Percentiles rank a stretch among this genome's conserved stretches.
These are phyloP conservation scores for Camelina laxa DNA, from an alignment of 345 rosid species.

Conservation along the genomic window DNA sequence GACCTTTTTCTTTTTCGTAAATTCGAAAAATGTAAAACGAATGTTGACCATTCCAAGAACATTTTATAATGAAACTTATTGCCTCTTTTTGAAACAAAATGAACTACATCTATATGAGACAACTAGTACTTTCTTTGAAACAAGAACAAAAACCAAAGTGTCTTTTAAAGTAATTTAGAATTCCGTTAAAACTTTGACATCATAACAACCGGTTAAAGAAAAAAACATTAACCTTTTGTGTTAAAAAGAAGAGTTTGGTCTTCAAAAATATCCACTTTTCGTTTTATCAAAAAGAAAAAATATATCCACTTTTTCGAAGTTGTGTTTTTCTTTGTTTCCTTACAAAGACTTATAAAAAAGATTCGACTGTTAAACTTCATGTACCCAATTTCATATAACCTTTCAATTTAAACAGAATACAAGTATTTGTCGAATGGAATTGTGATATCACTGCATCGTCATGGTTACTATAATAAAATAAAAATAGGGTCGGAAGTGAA, in stretches of 20 bases:
- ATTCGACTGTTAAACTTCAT: constrained; percentile 14
- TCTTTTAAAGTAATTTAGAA: constrained; percentile 14
- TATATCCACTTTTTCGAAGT: constrained; percentile 18
- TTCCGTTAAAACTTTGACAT: constrained; percentile 15
- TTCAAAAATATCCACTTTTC: constrained; percentile 17
- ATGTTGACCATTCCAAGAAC: constrained; percentile 25
- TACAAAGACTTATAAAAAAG: background rate
- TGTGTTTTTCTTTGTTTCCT: constrained; percentile 20
- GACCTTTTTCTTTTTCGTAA: background rate
- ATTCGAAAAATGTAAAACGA: background rate
- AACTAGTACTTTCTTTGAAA: constrained; percentile 2
- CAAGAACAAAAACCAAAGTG: background rate
- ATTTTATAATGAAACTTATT: constrained; percentile 11
- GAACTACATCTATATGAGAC: constrained; percentile 18
- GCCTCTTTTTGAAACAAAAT: constrained; percentile 6
- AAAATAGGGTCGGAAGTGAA: constrained; percentile 25
- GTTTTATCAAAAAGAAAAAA: background rate
- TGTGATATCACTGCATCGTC: constrained; percentile 28
- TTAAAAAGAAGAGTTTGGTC: background rate
- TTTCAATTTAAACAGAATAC: background rate
- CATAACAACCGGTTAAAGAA: constrained; percentile 17
- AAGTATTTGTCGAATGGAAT: constrained; percentile 9
- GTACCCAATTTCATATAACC: constrained; percentile 11
- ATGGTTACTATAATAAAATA: constrained; percentile 32
- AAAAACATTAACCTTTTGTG: constrained; percentile 26